Evolutionary conservation across 2,329 filamentous ascomycete species (phyloP), one percentile per base, ranked within the genome.

Genomic region (Drechslerella coelobrocha): DNA sequence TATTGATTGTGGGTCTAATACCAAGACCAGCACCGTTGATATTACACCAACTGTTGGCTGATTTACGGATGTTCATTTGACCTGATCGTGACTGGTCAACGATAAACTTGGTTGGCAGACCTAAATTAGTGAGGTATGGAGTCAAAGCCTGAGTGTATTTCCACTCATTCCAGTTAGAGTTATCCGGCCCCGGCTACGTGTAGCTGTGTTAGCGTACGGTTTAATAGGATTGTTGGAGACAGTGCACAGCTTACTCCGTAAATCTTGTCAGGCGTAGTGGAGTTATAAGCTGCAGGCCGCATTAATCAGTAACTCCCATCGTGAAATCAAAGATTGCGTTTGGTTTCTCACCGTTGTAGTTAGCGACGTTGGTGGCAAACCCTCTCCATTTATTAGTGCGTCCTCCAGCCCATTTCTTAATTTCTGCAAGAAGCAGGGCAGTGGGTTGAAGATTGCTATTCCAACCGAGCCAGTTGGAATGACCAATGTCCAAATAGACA

Each of bases 31-130:
- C 84, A 29, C 83, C 84, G 51, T 80, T 82, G 69, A 87, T 82
- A 76, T 88, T 89, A 81, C 87, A 89, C 87, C 87, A 89, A 76
- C 89, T 82, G 43, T 86, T 86, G 85, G 86, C 88, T 26, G 78
- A 78, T 59, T 77, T 66, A 59, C 81, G 80, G 66, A 82, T 78
- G 43, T 80, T 61, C 56, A 68, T 61, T 10, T 68, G 61, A 21
- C 74, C 73, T 26, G 73, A 72, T 17, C 74, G 71, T 4, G 56
- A 55, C 8, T 75, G 69, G 57, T 85, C 84, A 7, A 80, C 81
- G 72, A 85, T 84, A 77, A 85, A 85, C 74, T 83, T 82, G 1
- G 82, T 82, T 19, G 83, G 81, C 77, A 82, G 83, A 17, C 83
- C 83, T 41, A 79, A 77, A 12, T 76, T 75, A 7, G 74, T 74